Percentiles rank a stretch among this genome's conserved stretches.
phyloP scores from a whole-genome alignment of 306 rosid genomes.

The Trichosanthes cucumerina region DNA sequence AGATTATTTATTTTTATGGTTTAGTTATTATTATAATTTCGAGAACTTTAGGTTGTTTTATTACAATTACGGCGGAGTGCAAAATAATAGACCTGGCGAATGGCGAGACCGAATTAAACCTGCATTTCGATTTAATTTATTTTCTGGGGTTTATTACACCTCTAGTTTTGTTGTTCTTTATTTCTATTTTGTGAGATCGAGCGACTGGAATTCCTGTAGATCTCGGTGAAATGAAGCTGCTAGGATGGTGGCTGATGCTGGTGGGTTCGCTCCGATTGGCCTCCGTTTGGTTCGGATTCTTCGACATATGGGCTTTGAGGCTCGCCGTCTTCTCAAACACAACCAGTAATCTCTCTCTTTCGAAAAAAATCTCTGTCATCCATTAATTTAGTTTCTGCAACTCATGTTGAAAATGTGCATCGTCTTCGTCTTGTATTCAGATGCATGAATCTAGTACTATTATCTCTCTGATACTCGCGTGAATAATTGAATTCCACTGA shows the following conservation, averaged over 20 bases:
- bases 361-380: background rate
- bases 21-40: no score
- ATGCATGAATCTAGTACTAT: background rate
- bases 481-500: background rate
- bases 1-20: no score
- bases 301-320: slow-evolving; percentile 80
- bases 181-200: background rate
- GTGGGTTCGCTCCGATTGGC: slow-evolving; percentile 78
- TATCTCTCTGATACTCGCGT: slow-evolving; percentile 1
- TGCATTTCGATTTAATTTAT: no score
- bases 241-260: slow-evolving; percentile 80
- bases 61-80: no score
- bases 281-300: slow-evolving; percentile 96
- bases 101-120: no score
- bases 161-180: background rate
- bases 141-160: no score
- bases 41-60: no score
- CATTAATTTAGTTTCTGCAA: background rate
- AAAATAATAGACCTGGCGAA: no score
- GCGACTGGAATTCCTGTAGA: background rate
- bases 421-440: background rate
- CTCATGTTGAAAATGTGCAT: background rate
- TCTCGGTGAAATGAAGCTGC: slow-evolving; percentile 40
- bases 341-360: slow-evolving; percentile 25
- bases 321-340: slow-evolving; percentile 73